A percentile compares a stretch with the other conserved stretches of the same genome.
Conservation (phyloP, 495 filamentous ascomycete genomes). For the Daldinia bambusicola region DNA sequence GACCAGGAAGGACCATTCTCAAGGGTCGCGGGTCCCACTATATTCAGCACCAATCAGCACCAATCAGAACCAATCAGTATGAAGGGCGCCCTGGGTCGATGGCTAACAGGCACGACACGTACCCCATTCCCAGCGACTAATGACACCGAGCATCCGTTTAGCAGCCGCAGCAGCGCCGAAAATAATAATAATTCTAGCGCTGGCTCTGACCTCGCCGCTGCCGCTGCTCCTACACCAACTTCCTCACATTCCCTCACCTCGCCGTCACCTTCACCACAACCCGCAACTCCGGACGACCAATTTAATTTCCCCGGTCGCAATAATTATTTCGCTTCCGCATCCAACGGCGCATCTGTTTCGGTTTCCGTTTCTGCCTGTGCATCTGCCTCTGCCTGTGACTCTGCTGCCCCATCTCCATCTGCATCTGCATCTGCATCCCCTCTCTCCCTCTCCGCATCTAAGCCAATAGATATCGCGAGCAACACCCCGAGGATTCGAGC, state of each 20-base stretch:
- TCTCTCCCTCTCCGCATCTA: conserved; percentile 41
- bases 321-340: conserved; percentile 39
- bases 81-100: conserved; percentile 47
- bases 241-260: conserved; percentile 50
- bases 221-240: conserved; percentile 47
- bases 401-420: background rate
- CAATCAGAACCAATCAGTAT: conserved; percentile 49
- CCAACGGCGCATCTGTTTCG: conserved; percentile 17
- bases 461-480: conserved; percentile 47
- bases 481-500: conserved; percentile 30
- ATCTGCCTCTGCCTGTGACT: background rate
- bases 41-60: conserved; percentile 12
- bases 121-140: conserved; percentile 47
- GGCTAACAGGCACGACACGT: conserved; percentile 48
- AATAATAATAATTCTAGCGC: conserved; percentile 45
- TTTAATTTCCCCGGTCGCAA: conserved; percentile 46
- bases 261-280: conserved; percentile 53
- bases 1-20: conserved; percentile 42
- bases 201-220: conserved; percentile 30
- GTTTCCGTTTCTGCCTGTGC: conserved; percentile 10
- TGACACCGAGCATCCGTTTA: conserved; percentile 49
- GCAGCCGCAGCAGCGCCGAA: conserved; percentile 48
- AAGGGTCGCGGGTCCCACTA: conserved; percentile 37
- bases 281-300: conserved; percentile 55
- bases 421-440: conserved; percentile 19